Base-by-base conservation (phyloP, 257 asterid species). In the Nicotiana noctiflora region DNA sequence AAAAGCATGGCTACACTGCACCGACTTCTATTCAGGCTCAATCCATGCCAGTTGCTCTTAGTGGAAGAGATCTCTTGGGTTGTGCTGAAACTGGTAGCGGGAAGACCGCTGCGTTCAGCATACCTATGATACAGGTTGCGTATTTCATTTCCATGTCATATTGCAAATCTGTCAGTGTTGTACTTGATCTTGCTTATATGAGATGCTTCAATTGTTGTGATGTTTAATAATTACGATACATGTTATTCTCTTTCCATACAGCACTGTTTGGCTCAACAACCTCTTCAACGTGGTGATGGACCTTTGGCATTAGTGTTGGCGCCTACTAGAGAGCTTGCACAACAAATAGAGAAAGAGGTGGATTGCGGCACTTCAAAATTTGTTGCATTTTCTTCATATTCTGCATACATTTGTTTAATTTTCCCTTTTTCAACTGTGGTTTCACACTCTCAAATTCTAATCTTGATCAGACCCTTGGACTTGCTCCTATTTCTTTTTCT, bases 1-100 rank as follows among this genome's bases (percentile, higher is more conserved):
- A 92, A 63, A 87, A 85, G 86, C 98, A 94, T 81, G 94, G 89
- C 80, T 94, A 94, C 83, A 89, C 95, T 57, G 88, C 92, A 14
- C 98, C 98, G 1, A 94, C 98, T 49, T 85, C 97, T 27, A 92
- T 94, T 85, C 98, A 94, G 87, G 93, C 97, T 80, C 98, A 94
- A 83, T 91, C 97, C 88, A 90, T 94, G 97, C 97, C 98, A 68
- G 90, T 94, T 75, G 97, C 97, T 81, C 93, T 94, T 12, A 91
- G 91, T 76, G 97, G 97, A 82, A 91, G 95, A 83, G 97, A 94
- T 89, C 94, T 94, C 55, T 84, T 94, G 86, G 98, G 98, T 46
- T 92, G 97, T 88, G 98, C 98, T 49, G 97, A 92, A 86, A 94
- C 98, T 84, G 97, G 97, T 37, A 90, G 97, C 81, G 98, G 97